These are phyloP conservation scores for Lepiota subincarnata DNA, from an alignment of 768 basidiomycete species.

Conservation along the genomic window DNA sequence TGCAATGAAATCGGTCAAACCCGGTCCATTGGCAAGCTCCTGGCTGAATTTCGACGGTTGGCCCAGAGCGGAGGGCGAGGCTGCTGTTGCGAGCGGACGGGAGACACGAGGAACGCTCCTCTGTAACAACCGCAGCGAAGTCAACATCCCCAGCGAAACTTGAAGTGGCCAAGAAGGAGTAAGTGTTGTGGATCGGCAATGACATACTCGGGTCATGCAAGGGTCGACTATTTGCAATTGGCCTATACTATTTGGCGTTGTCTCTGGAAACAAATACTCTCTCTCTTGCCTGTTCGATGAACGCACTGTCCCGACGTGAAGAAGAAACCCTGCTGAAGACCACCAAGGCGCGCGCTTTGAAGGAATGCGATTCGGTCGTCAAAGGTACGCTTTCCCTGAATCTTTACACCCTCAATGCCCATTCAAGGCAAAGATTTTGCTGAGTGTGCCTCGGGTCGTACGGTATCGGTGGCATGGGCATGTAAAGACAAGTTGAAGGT, in stretches of 20 bases:
- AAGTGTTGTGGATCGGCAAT: neutral
- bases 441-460: conserved; percentile 76
- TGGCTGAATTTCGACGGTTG: conserved; percentile 40
- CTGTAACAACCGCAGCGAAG: conserved; percentile 14
- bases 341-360: conserved; percentile 74
- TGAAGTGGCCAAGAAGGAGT: too few relatives aligned
- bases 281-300: conserved; percentile 42
- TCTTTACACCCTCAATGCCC: neutral
- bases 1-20: conserved; percentile 79
- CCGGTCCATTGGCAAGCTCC: conserved; percentile 60
- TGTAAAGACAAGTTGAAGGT: conserved; percentile 65
- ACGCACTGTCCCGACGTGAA: conserved; percentile 81
- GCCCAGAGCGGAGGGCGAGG: conserved; percentile 26
- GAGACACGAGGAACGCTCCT: conserved; percentile 6
- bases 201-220: neutral
- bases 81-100: conserved; percentile 27
- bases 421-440: conserved; percentile 61
- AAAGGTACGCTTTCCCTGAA: conserved; percentile 46
- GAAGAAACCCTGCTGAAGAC: conserved; percentile 83
- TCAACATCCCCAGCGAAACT: conserved; percentile 14
- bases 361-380: conserved; percentile 72
- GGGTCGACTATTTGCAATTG: neutral
- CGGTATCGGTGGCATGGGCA: conserved; percentile 81
- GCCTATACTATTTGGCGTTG: neutral
- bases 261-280: neutral